These are phyloP conservation scores for Claviceps sp. DNA, from an alignment of 2,329 filamentous ascomycete species.

Conservation along the genomic window DNA sequence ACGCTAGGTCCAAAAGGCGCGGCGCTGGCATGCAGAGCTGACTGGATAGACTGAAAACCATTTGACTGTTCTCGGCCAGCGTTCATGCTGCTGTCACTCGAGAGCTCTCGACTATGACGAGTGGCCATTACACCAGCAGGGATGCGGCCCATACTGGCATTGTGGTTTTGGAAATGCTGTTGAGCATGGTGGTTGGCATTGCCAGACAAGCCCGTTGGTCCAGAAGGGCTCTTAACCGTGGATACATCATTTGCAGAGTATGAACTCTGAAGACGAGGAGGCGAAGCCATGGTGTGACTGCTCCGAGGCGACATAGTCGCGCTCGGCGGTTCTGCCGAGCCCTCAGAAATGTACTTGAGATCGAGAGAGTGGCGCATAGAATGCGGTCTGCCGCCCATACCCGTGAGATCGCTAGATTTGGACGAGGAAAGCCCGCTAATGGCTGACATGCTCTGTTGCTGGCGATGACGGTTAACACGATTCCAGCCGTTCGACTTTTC, in stretches of 20 bases:
- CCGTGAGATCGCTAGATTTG: constrained; percentile 31
- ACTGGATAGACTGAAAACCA: constrained; percentile 49
- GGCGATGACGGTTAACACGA: constrained; percentile 53
- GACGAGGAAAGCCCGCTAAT: constrained; percentile 27
- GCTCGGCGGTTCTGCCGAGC: constrained; percentile 22
- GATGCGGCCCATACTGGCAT: constrained; percentile 69
- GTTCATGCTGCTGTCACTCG: constrained; percentile 30
- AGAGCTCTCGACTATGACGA: constrained; percentile 63
- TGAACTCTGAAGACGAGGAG: constrained; percentile 70
- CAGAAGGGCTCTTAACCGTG: constrained; percentile 60
- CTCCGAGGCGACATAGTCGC: constrained; percentile 32
- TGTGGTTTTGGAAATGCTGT: constrained; percentile 62
- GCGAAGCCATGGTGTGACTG: constrained; percentile 41
- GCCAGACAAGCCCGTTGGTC: constrained; percentile 25
- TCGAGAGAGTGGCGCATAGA: constrained; percentile 47
- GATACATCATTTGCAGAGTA: constrained; percentile 85
- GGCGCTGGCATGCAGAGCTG: constrained; percentile 67
- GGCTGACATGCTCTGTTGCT: constrained; percentile 44
- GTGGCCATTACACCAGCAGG: constrained; percentile 51
- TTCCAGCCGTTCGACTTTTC: constrained; percentile 43
- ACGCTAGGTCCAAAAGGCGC: constrained; percentile 59
- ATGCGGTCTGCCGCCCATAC: constrained; percentile 32
- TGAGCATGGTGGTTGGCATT: constrained; percentile 46
- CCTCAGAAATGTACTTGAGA: constrained; percentile 36
- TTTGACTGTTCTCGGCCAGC: constrained; percentile 29